These are phyloP conservation scores for Pseudoneurospora amorphoporcata DNA, from an alignment of 495 filamentous ascomycete species.

Conservation along the genomic window DNA sequence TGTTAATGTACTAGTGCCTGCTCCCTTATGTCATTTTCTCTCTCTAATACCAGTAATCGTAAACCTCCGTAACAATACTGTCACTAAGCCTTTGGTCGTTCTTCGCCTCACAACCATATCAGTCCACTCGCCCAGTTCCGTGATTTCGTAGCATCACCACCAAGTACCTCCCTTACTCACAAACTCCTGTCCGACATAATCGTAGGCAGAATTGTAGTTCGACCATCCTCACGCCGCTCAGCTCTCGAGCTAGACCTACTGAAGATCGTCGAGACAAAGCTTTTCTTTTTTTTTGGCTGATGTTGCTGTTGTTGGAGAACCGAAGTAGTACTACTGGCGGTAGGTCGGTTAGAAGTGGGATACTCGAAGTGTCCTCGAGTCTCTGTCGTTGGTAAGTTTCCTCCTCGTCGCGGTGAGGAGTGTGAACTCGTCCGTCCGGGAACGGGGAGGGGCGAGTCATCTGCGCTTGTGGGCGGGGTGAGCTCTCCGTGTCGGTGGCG, in stretches of 20 bases:
- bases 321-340: neutral
- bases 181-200: neutral
- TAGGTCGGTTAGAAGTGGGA: neutral
- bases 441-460: slow-evolving; percentile 10
- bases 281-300: slow-evolving; percentile 36
- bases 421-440: slow-evolving; percentile 1
- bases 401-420: neutral
- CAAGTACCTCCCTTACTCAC: neutral
- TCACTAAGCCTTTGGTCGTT: neutral
- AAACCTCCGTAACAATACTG: neutral
- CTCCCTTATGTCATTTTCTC: neutral
- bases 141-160: neutral
- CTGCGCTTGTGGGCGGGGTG: slow-evolving; percentile 20
- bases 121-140: neutral
- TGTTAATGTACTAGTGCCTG: neutral
- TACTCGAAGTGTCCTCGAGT: neutral
- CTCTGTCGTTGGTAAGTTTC: neutral
- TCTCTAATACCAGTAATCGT: neutral
- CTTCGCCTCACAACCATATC: neutral
- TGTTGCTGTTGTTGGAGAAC: slow-evolving; percentile 12
- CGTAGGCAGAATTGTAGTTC: neutral
- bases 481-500: neutral
- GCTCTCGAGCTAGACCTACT: slow-evolving; percentile 16
- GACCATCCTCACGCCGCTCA: neutral
- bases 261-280: slow-evolving; percentile 41